phyloP scores from a whole-genome alignment of 208 protist genomes.

The Acanthamoeba castellanii region DNA sequence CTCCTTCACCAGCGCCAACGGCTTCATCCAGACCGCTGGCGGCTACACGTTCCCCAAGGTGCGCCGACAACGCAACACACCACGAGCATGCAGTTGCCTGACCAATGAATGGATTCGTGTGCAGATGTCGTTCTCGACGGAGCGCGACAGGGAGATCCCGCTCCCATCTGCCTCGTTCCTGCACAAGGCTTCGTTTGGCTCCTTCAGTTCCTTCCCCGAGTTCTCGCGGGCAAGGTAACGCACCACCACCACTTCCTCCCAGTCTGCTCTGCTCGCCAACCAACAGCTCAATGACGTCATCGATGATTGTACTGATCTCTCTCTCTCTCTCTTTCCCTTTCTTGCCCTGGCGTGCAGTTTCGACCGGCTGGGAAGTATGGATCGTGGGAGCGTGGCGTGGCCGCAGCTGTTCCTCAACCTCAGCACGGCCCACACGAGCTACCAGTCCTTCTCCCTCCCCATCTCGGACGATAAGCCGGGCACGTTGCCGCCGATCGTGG shows the following conservation, averaged over 20 bases:
- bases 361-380: conserved; percentile 13
- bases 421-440: conserved; percentile 38
- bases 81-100: not conserved
- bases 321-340: not conserved
- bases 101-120: not conserved
- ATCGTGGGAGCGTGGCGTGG: conserved; percentile 26
- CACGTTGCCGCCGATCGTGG: not conserved
- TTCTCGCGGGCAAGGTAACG: conserved; percentile 13
- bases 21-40: conserved; percentile 10
- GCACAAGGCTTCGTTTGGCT: conserved; percentile 6
- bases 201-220: conserved; percentile 37
- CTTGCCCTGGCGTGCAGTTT: not conserved
- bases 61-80: not conserved
- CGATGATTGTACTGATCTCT: not conserved
- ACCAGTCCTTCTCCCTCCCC: conserved; percentile 36
- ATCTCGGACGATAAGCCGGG: conserved; percentile 15
- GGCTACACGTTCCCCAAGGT: not conserved
- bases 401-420: conserved; percentile 60
- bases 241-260: not conserved
- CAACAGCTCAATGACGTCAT: not conserved
- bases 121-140: not conserved
- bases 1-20: not conserved
- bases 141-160: not conserved
- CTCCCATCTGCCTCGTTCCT: conserved; percentile 12
- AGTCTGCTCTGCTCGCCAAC: not conserved